phyloP scores from a whole-genome alignment of 768 basidiomycete genomes.

The Mycena albidolilacea region DNA sequence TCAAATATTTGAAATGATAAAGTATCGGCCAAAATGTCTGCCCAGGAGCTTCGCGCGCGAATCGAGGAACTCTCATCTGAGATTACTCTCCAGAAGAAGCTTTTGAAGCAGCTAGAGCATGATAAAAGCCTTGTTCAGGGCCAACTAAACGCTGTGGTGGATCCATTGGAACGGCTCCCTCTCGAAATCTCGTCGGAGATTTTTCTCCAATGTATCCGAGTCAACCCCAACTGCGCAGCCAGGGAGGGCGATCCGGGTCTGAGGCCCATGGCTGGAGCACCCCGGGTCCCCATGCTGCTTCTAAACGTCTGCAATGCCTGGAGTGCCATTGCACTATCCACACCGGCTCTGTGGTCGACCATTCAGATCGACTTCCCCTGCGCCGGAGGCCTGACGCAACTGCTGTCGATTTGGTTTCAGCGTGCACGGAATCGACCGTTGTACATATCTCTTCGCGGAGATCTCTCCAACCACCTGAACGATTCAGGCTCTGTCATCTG shows the following conservation, averaged over 20 bases:
- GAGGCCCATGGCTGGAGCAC: too few species aligned
- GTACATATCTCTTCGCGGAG: background rate
- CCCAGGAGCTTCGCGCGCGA: background rate
- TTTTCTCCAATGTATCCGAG: background rate
- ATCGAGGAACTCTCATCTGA: background rate
- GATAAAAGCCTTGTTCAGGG: background rate
- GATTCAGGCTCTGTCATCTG: background rate
- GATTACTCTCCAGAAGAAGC: background rate
- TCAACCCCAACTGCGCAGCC: background rate
- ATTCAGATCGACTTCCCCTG: background rate
- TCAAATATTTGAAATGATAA: too few species aligned
- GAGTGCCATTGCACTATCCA: background rate
- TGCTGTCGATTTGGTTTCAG: background rate
- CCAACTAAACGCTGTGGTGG: background rate
- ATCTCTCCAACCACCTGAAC: background rate
- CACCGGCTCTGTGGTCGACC: background rate
- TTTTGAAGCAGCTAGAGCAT: background rate
- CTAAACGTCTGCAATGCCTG: background rate
- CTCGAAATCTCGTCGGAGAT: slow-evolving; percentile 5
- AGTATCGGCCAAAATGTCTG: background rate
- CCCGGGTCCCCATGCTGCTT: background rate
- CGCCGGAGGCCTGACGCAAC: background rate
- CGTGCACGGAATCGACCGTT: background rate
- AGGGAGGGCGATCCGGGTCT: too few species aligned
- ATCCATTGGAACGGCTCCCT: background rate